Conservation (phyloP, 2,329 filamentous ascomycete species). For the Aspergillus ustus region DNA sequence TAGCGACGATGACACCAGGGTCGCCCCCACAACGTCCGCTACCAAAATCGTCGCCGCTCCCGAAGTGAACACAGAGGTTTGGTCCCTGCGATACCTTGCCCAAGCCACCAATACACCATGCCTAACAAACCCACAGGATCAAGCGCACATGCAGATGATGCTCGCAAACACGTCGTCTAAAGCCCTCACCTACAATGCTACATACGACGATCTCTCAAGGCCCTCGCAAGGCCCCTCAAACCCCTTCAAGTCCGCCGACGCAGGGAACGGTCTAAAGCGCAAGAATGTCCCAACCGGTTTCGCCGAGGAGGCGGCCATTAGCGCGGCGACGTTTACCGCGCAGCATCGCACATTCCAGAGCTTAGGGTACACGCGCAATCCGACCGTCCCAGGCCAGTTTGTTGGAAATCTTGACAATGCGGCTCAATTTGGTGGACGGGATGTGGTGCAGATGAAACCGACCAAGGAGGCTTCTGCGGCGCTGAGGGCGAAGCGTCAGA, state of each 20-base stretch:
- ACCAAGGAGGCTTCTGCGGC: conserved; percentile 73
- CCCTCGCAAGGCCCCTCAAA: conserved; percentile 72
- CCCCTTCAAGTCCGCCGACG: conserved; percentile 69
- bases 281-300: conserved; percentile 85
- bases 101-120: conserved; percentile 24
- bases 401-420: conserved; percentile 54
- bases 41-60: conserved; percentile 54
- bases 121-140: conserved; percentile 52
- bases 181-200: conserved; percentile 59
- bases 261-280: conserved; percentile 64
- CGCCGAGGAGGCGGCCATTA: conserved; percentile 86
- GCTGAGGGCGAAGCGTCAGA: conserved; percentile 76
- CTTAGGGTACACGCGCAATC: conserved; percentile 58
- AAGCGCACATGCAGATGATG: conserved; percentile 55
- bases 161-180: conserved; percentile 57
- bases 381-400: conserved; percentile 47
- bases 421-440: conserved; percentile 51
- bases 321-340: conserved; percentile 85
- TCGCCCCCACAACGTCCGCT: conserved; percentile 35
- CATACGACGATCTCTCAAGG: conserved; percentile 72
- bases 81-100: conserved; percentile 41
- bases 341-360: conserved; percentile 85
- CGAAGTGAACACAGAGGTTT: conserved; percentile 62
- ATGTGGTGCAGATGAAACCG: conserved; percentile 60
- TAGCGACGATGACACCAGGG: conserved; percentile 52